Base-by-base conservation (phyloP, 306 rosid species). In the Glycyrrhiza uralensis region DNA sequence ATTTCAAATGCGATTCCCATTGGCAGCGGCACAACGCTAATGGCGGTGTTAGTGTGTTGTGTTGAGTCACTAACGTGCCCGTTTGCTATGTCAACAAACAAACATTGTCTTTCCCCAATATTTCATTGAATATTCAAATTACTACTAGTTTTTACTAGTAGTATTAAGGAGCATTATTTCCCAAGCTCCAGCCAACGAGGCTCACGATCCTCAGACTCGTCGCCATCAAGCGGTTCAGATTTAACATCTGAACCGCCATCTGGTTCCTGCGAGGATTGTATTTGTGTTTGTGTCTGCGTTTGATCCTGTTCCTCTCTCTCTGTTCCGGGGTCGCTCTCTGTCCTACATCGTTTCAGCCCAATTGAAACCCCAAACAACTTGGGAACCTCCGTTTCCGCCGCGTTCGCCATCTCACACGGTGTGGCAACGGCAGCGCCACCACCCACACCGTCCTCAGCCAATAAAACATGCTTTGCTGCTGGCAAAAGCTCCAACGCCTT, bases 321-420 rank as follows among this genome's bases (percentile, higher is more conserved):
- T 12, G 54, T 75, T 7, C 83, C 79, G 3, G 9, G 83, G 44
- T 77, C 89, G 14, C 72, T 71, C 17, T 89, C 86, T 11, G 73
- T 83, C 69, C 96, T 84, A 66, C 33, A 66, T 46, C 99, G 84
- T 82, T 94, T 94, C 30, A 65, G 54, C 7, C 95, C 97, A 66
- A 94, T 89, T 1, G 96, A 86, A 23, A 94, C 96, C 13, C 99
- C 99, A 24, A 94, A 94, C 66, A 94, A 59, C 69, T 79, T 88
- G 10, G 92, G 95, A 51, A 80, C 75, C 61, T 55, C 80, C 26
- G 17, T 76, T 42, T 44, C 76, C 20, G 28, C 73, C 20, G 44
- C 45, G 7, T 50, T 45, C 52, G 4, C 14, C 3, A 3, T 74
- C 42, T 66, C 62, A 15, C 30, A 45, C 71, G 41, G 57, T 6